Conservation (phyloP, 495 filamentous ascomycete genomes). For the Daldinia loculata region DNA sequence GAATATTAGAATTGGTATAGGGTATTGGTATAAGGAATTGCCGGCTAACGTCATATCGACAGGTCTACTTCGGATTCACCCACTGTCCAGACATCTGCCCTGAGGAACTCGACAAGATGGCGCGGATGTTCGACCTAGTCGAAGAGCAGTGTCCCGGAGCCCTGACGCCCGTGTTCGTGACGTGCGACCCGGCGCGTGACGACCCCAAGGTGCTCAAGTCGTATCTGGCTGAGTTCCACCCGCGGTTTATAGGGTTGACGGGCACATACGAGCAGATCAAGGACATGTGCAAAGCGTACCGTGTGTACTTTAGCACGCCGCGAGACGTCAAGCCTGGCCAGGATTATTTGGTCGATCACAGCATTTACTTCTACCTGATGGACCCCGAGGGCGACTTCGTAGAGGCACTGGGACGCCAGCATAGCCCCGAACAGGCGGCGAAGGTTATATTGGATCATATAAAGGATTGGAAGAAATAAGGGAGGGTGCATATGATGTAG, state of each 20-base stretch:
- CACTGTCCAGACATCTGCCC: conserved; percentile 99
- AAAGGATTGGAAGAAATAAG: conserved; percentile 76
- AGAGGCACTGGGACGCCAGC: conserved; percentile 93
- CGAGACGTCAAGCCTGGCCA: conserved; percentile 85
- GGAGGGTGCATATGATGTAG: neutral
- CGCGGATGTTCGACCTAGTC: conserved; percentile 86
- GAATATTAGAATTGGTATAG: neutral
- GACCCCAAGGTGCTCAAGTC: conserved; percentile 81
- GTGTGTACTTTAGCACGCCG: conserved; percentile 97
- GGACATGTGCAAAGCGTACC: conserved; percentile 89
- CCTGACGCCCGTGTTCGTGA: conserved; percentile 82
- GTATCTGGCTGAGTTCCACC: conserved; percentile 93
- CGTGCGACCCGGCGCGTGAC: conserved; percentile 93
- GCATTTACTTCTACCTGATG: conserved; percentile 99
- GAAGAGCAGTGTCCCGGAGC: conserved; percentile 54
- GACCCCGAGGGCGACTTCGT: conserved; percentile 98
- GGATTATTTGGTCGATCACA: conserved; percentile 98
- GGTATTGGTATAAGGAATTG: neutral
- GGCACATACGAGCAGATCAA: conserved; percentile 93
- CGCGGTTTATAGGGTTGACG: conserved; percentile 86
- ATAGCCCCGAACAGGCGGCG: conserved; percentile 86
- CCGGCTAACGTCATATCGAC: neutral
- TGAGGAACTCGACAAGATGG: conserved; percentile 99
- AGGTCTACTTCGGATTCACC: conserved; percentile 97
- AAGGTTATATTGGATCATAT: conserved; percentile 87